Base-by-base conservation (phyloP, 106 monocot species). In the Iris macrosiphon region DNA sequence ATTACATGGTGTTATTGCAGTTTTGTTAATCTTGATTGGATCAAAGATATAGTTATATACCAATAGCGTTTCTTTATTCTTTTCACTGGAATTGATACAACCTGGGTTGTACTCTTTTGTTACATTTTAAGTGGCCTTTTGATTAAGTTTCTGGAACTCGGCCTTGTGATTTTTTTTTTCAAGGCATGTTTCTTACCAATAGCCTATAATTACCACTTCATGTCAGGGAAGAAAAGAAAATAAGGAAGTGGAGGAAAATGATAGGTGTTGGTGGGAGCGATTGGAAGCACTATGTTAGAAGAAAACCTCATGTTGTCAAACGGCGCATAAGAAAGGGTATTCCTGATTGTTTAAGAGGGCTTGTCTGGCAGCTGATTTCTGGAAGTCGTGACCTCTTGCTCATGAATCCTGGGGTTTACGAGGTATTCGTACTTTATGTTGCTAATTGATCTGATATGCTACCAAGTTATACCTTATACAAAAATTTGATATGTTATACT, bases 191-290 rank as follows among this genome's bases (percentile, higher is more conserved):
- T 27, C n/a, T 28, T 16, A 54, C 17, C 6, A 4, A n/a, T n/a
- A n/a, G n/a, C n/a, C n/a, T n/a, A n/a, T n/a, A n/a, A n/a, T n/a
- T n/a, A 23, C 65, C 30, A 20, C 16, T 55, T 59, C 40, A 15
- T 42, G 62, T 22, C 60, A 89, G 89, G 63, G 89, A 80, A 38
- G 74, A 80, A 64, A 89, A 70, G 31, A 72, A 55, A 55, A 68
- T 84, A 49, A 71, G 50, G 49, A 89, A 89, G 60, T 89, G 89
- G 89, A 89, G 89, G 56, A 84, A 73, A 77, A 89, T 89, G 89
- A 89, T 89, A 39, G 84, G 89, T 67, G 77, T 73, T 74, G 84
- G 84, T 77, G 89, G 89, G 17, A 89, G 80, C 49, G 84, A 89
- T 59, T 89, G 84, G 89, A 76, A 79, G 64, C 77, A 77, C 42